Percentiles rank a stretch among this genome's conserved stretches.
Evolutionary conservation across 805 yeast species (phyloP).

Genomic region (Ogataea neopini): DNA sequence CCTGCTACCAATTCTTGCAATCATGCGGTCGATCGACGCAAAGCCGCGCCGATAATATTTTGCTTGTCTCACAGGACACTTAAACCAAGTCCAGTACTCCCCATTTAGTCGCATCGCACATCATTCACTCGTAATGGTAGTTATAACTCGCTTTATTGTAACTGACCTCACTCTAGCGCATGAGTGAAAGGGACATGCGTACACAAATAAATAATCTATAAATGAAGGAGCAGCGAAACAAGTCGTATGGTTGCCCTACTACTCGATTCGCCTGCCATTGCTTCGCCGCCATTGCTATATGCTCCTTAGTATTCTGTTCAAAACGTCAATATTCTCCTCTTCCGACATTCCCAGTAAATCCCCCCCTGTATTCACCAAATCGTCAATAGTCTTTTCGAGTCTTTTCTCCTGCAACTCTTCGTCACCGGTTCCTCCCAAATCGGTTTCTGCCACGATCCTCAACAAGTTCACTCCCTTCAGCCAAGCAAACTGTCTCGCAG

Average conservation of each 20-base stretch:
- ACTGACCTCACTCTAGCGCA: neutral
- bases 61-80: no score
- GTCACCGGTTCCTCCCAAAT: neutral
- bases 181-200: neutral
- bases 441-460: conserved; percentile 1
- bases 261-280: no score
- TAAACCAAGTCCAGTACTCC: no score
- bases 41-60: no score
- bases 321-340: conserved; percentile 27
- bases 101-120: no score
- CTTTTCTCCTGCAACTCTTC: conserved; percentile 9
- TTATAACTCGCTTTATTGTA: no score
- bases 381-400: conserved; percentile 17
- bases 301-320: conserved; percentile 23
- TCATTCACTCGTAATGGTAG: no score
- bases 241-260: no score
- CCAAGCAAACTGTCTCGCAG: neutral
- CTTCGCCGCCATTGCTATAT: no score
- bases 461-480: conserved; percentile 1
- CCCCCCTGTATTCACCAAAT: conserved; percentile 24
- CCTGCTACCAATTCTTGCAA: no score
- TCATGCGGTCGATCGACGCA: no score
- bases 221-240: no score
- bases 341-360: conserved; percentile 20
- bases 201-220: neutral